Conservation (phyloP, 2,329 filamentous ascomycete genomes). For the Neonectria faginata region DNA sequence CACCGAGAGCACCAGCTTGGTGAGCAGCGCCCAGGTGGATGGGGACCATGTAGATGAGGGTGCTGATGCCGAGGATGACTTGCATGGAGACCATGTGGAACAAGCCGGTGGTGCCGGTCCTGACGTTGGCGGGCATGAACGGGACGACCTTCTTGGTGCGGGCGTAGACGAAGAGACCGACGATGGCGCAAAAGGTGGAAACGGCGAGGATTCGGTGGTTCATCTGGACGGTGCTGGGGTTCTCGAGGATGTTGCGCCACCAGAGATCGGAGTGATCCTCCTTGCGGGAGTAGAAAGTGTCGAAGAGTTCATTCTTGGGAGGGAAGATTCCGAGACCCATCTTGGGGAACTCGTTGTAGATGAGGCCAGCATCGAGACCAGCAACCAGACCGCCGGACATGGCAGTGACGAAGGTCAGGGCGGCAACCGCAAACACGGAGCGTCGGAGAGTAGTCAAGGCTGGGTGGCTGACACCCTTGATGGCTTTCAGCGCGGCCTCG, state of each 20-base stretch:
- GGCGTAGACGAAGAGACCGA: conserved; percentile 84
- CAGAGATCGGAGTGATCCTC: conserved; percentile 84
- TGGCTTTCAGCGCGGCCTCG: conserved; percentile 67
- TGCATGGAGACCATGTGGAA: conserved; percentile 87
- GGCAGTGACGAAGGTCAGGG: conserved; percentile 86
- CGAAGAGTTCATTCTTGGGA: conserved; percentile 84
- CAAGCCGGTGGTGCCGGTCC: conserved; percentile 79
- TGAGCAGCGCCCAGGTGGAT: conserved; percentile 88
- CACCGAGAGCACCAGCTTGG: conserved; percentile 87
- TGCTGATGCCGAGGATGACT: conserved; percentile 87
- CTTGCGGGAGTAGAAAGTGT: conserved; percentile 84
- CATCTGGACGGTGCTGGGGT: conserved; percentile 93
- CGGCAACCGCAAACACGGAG: conserved; percentile 75
- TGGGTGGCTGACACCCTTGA: conserved; percentile 73
- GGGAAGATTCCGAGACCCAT: conserved; percentile 90
- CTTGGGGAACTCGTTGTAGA: conserved; percentile 98
- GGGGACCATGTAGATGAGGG: conserved; percentile 93
- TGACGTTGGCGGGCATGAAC: conserved; percentile 71
- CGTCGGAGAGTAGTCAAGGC: conserved; percentile 79
- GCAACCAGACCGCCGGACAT: conserved; percentile 96
- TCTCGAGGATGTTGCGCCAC: conserved; percentile 99
- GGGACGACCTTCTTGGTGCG: conserved; percentile 70
- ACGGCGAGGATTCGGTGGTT: conserved; percentile 94
- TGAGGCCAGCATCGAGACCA: conserved; percentile 93
- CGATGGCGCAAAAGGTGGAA: conserved; percentile 85